Conservation (phyloP, 495 filamentous ascomycete species). For the Aspergillus ellipticus region DNA sequence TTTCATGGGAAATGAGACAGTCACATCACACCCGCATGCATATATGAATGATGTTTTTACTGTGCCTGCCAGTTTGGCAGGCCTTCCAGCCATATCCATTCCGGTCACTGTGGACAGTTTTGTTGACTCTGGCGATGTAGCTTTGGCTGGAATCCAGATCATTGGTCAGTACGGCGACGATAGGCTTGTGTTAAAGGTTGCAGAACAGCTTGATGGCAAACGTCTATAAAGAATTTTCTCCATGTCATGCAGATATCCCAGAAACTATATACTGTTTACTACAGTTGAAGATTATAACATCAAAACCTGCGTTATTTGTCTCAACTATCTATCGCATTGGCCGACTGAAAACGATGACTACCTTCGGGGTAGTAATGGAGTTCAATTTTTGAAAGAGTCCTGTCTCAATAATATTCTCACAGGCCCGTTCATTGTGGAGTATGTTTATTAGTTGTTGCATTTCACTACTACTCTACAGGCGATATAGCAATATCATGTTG, state of each 20-base stretch:
- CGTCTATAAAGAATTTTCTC: constrained; percentile 2
- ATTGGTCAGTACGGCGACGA: constrained; percentile 93
- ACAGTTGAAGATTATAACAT: too few relatives aligned
- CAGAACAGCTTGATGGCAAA: constrained; percentile 32
- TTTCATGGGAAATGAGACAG: constrained; percentile 31
- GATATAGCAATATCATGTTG: neutral
- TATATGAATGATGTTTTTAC: constrained; percentile 96
- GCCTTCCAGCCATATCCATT: constrained; percentile 82
- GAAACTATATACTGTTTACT: neutral
- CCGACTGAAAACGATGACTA: too few relatives aligned
- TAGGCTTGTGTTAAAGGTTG: constrained; percentile 46
- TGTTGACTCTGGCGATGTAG: constrained; percentile 22
- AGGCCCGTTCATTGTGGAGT: neutral
- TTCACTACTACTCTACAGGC: neutral
- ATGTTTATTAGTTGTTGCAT: neutral
- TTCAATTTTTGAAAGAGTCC: too few relatives aligned
- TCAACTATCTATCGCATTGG: too few relatives aligned
- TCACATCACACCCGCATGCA: constrained; percentile 43
- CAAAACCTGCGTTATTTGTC: too few relatives aligned
- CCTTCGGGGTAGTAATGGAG: too few relatives aligned
- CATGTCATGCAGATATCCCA: neutral
- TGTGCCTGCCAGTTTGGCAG: constrained; percentile 89
- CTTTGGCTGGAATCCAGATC: constrained; percentile 73
- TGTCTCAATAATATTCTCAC: neutral
- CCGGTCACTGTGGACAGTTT: constrained; percentile 50